Evolutionary conservation across 257 asterid species (phyloP).

Genomic region (Apocynum venetum): DNA sequence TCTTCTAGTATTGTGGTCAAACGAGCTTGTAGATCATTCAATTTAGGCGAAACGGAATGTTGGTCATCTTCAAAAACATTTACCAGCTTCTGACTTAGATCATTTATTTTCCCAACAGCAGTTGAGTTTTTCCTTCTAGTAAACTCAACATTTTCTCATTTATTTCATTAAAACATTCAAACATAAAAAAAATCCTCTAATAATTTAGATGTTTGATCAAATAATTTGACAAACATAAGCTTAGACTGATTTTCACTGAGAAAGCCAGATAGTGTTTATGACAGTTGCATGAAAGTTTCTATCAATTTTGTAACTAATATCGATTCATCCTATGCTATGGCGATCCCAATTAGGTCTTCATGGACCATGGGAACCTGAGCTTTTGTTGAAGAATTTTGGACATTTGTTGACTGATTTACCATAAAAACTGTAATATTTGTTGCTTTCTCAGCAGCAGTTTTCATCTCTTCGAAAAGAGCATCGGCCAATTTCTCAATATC

Average conservation of each 20-base stretch:
- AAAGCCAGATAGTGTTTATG: conserved; percentile 91
- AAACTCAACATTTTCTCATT: conserved; percentile 48
- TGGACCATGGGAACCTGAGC: conserved; percentile 34
- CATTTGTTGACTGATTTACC: conserved; percentile 36
- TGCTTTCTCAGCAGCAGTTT: conserved; percentile 49
- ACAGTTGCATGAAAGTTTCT: conserved; percentile 64
- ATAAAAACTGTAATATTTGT: conserved; percentile 37
- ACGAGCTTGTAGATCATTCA: conserved; percentile 79
- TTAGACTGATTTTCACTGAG: conserved; percentile 79
- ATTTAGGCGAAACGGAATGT: conserved; percentile 80
- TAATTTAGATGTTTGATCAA: conserved; percentile 75
- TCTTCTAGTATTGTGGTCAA: conserved; percentile 65
- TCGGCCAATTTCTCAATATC: conserved; percentile 63
- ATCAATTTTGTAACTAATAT: conserved; percentile 62
- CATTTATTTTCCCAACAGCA: conserved; percentile 66
- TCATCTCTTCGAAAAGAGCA: conserved; percentile 54
- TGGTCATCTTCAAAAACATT: conserved; percentile 87
- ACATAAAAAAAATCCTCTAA: conserved; percentile 72
- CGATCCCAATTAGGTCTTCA: conserved; percentile 39
- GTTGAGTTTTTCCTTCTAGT: conserved; percentile 75
- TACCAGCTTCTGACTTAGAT: conserved; percentile 70
- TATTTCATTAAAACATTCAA: conserved; percentile 60
- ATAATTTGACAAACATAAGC: conserved; percentile 69
- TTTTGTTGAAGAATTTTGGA: conserved; percentile 30
- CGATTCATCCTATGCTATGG: conserved; percentile 73